phyloP scores from a whole-genome alignment of 805 yeast genomes.

The Sugiyamaella mastotermitis region DNA sequence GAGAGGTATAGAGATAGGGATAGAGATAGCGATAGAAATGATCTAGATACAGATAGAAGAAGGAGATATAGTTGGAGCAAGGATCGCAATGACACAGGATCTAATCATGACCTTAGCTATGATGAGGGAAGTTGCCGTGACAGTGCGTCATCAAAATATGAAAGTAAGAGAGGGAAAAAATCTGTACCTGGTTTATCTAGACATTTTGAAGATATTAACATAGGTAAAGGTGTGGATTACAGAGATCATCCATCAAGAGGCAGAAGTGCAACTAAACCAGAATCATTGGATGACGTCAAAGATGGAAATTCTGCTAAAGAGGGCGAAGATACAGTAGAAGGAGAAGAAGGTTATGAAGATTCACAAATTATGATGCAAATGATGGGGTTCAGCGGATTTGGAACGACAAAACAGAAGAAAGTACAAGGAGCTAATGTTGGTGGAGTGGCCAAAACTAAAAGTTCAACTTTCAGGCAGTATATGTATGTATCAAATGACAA shows the following conservation, averaged over 20 bases:
- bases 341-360: slow-evolving; percentile 8
- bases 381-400: slow-evolving; percentile 41
- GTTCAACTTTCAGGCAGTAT: slow-evolving; percentile 36
- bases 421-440: slow-evolving; percentile 31
- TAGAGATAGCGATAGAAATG: slow-evolving; percentile 1
- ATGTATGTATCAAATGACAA: too few relatives aligned
- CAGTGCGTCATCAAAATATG: too few relatives aligned
- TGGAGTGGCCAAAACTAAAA: slow-evolving; percentile 30
- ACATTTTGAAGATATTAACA: too few relatives aligned
- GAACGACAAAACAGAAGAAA: slow-evolving; percentile 36
- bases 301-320: background rate
- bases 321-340: background rate
- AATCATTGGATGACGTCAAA: background rate
- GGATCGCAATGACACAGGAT: too few relatives aligned
- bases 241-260: too few relatives aligned
- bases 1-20: background rate
- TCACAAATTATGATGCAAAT: slow-evolving; percentile 30
- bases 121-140: too few relatives aligned
- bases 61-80: slow-evolving; percentile 1
- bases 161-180: too few relatives aligned
- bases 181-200: too few relatives aligned
- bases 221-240: too few relatives aligned
- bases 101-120: too few relatives aligned
- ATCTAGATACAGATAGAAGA: slow-evolving; percentile 1
- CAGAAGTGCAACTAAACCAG: background rate